These are phyloP conservation scores for Mitragyna speciosa DNA, from an alignment of 257 asterid genomes.

Conservation along the genomic window DNA sequence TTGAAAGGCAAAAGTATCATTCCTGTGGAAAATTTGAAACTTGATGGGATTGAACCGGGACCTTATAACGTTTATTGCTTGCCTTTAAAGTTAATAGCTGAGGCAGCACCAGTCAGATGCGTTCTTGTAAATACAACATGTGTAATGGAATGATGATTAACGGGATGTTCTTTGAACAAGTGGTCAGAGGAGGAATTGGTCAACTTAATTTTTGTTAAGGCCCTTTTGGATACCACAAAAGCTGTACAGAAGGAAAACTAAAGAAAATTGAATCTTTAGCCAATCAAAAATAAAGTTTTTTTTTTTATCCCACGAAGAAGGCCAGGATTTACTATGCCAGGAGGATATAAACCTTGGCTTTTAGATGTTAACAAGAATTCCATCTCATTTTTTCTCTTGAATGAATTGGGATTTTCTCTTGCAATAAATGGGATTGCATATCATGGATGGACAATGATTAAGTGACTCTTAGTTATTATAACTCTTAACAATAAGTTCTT, in stretches of 20 bases:
- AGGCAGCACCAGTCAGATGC: conserved; percentile 43
- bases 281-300: not conserved
- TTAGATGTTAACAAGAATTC: too few relatives aligned
- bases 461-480: too few relatives aligned
- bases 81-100: conserved; percentile 29
- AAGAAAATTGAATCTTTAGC: not conserved
- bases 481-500: too few relatives aligned
- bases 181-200: not conserved
- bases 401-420: too few relatives aligned
- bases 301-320: too few relatives aligned
- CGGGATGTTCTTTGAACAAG: not conserved
- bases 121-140: conserved; percentile 21
- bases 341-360: too few relatives aligned
- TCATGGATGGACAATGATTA: too few relatives aligned
- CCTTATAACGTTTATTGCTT: conserved; percentile 33
- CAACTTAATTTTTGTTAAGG: not conserved
- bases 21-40: conserved; percentile 34
- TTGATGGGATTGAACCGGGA: conserved; percentile 26
- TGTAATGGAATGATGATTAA: not conserved
- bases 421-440: too few relatives aligned
- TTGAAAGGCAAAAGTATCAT: conserved; percentile 14
- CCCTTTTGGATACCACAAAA: not conserved
- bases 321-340: too few relatives aligned
- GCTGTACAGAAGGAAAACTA: not conserved
- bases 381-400: too few relatives aligned